A percentile compares a stretch with the other conserved stretches of the same genome.
Conservation (phyloP, 441 rosid genomes). For the Pelargonium citronellum region DNA sequence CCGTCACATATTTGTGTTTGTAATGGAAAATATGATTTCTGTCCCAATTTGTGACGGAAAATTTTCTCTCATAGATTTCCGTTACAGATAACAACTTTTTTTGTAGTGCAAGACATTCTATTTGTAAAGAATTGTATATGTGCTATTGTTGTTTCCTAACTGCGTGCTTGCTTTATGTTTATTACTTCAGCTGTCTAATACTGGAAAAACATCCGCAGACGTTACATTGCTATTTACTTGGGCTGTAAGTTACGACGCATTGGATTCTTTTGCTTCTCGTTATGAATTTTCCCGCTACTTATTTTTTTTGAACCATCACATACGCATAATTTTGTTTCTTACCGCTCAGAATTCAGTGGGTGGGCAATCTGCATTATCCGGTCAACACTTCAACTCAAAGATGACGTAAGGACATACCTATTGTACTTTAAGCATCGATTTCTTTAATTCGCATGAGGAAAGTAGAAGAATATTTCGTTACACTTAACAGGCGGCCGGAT, state of each 20-base stretch:
- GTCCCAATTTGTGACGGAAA: too few species aligned
- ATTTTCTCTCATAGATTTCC: too few species aligned
- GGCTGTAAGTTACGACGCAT: background rate
- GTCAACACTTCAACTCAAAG: background rate
- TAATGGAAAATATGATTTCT: too few species aligned
- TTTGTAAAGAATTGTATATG: background rate
- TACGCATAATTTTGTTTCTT: background rate
- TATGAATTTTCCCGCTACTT: background rate
- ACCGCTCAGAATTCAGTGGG: background rate
- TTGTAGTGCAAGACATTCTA: background rate
- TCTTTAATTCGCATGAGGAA: too few species aligned
- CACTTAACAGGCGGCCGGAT: too few species aligned
- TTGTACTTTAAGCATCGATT: background rate
- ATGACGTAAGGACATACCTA: background rate
- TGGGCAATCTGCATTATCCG: background rate
- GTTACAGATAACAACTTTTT: too few species aligned
- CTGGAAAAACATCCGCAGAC: background rate
- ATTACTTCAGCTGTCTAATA: slow-evolving; percentile 1
- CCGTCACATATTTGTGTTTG: too few species aligned
- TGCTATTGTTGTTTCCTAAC: background rate
- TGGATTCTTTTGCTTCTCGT: background rate
- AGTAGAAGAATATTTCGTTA: too few species aligned
- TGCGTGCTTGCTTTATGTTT: background rate
- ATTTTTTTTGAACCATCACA: background rate
- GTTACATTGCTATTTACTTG: background rate